Evolutionary conservation across 1,284 basidiomycete genomes (phyloP), one percentile per base, ranked within the genome.

Genomic region (Ceratobasidium theobromae): DNA sequence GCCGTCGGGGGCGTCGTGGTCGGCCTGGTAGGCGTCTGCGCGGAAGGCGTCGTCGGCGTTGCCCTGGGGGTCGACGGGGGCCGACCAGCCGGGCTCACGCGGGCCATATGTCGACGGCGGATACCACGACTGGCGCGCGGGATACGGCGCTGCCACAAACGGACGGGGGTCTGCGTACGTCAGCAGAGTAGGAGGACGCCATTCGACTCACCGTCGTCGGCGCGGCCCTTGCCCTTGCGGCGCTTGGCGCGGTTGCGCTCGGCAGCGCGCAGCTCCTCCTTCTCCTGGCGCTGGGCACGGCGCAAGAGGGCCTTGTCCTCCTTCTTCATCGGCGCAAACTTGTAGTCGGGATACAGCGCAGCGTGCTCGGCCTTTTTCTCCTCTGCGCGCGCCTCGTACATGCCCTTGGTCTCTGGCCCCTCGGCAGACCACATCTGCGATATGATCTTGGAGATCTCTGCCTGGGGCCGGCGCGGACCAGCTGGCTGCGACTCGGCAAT

Each of bases 341-440:
- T 84, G 76, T 94, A 94, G 51, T 80, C 78, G 0, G 92, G 92
- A 71, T 88, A 89, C 70, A 77, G 74, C 2, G 73, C 71, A 48
- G 79, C 77, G 73, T 94, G 92, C 73, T 88, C 83, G 0, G 79
- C 77, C 76, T 93, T 94, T 67, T 78, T 82, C 53, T 81, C 74
- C 51, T 88, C 87, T 0, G 89, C 89, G 68, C 81, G 75, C n/a
- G 80, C 76, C 73, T 93, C 91, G 74, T 86, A 95, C n/a, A 82
- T 72, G 2, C 76, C 76, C 71, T 82, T 84, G 58, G 85, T 79
- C 0, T 78, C 77, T 0, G 79, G 76, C 0, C 77, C 53, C 72
- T 90, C 90, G 2, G 76, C 74, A 71, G 79, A 85, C 93, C 93
- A 95, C 79, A 86, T 79, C 1, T 75, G 67, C 1, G 86, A 82